Base-by-base conservation (phyloP, 495 filamentous ascomycete species). In the Cairneyella variabilis region DNA sequence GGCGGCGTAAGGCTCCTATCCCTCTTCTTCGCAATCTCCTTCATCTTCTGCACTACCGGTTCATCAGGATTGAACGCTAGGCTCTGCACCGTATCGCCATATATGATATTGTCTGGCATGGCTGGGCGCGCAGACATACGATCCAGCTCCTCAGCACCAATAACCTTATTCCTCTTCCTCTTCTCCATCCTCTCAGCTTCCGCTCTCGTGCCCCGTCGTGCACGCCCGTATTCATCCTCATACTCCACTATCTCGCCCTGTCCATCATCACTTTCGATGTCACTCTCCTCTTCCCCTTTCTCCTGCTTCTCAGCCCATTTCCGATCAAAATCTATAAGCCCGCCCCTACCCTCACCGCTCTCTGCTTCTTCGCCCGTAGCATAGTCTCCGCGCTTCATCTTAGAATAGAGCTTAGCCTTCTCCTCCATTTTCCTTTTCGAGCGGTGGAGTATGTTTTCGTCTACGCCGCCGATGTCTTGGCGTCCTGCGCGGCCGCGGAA, bases 201-300 rank as follows among this genome's bases (percentile, higher is more conserved):
- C 0, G 79, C 75, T 27, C 75, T 72, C 2, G 87, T 91, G 17
- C 80, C 86, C 7, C 63, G 76, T 2, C 90, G 78, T 17, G 81
- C 74, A 1, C 93, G 86, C 3, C 95, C 95, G 59, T 96, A 91
- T 57, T 97, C 91, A 66, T 98, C 93, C 45, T 83, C 79, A 66
- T 86, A 95, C 44, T 95, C 90, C 5, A 97, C 65, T 6, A 87
- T 63, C 23, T 89, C 84, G 3, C 78, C 77, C 39, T 73, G 74
- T 1, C 71, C 72, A 32, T 73, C 66, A 12, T 63, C 64, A 3
- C 61, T 55, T 10, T 67, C 57, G 34, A 70, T 68, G 16, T 73
- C 73, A 9, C 73, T 74, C 30, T 57, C 54, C 11, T 65, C 67
- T 12, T 52, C 63, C 3, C 63, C 61, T 11, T 73, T 71, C 10